phyloP scores from a whole-genome alignment of 306 rosid genomes.

The Lathyrus tuberosus region DNA sequence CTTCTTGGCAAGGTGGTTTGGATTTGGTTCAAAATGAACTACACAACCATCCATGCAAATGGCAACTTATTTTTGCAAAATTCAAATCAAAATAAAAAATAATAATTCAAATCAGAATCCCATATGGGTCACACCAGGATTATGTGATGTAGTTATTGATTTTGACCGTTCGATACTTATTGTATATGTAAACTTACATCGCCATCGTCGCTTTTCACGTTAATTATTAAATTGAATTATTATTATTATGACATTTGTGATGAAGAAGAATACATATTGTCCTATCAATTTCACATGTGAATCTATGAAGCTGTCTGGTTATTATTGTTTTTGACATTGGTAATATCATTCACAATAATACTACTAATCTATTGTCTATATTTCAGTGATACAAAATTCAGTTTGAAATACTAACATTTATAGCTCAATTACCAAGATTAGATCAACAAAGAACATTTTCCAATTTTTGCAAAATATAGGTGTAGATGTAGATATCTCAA shows the following conservation, averaged over 20 bases:
- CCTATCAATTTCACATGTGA: background rate
- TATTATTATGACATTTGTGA: slow-evolving; percentile 28
- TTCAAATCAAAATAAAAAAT: background rate
- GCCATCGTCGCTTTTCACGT: slow-evolving; percentile 11
- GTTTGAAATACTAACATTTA: slow-evolving; percentile 40
- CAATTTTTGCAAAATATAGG: slow-evolving; percentile 34
- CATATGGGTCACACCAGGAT: background rate
- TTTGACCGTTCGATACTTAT: background rate
- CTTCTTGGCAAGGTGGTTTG: slow-evolving; percentile 82
- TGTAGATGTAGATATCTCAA: slow-evolving; percentile 40
- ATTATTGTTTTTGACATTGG: slow-evolving; percentile 38
- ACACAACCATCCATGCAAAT: background rate
- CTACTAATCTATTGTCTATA: slow-evolving; percentile 11
- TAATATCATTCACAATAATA: slow-evolving; percentile 39
- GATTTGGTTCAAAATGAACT: slow-evolving; percentile 73
- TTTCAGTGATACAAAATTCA: slow-evolving; percentile 43
- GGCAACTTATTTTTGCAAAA: slow-evolving; percentile 37
- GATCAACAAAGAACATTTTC: slow-evolving; percentile 58
- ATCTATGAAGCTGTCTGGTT: background rate
- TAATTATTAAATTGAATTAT: slow-evolving; percentile 11
- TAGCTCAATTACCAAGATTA: slow-evolving; percentile 61
- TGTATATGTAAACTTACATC: slow-evolving; percentile 25
- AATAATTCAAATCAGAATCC: background rate
- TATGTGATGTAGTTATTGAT: background rate
- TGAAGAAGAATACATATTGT: slow-evolving; percentile 21